Evolutionary conservation across 1,139 yeast genomes (phyloP), one percentile per base, ranked within the genome.

Genomic region (Oligophagozyma castellii): DNA sequence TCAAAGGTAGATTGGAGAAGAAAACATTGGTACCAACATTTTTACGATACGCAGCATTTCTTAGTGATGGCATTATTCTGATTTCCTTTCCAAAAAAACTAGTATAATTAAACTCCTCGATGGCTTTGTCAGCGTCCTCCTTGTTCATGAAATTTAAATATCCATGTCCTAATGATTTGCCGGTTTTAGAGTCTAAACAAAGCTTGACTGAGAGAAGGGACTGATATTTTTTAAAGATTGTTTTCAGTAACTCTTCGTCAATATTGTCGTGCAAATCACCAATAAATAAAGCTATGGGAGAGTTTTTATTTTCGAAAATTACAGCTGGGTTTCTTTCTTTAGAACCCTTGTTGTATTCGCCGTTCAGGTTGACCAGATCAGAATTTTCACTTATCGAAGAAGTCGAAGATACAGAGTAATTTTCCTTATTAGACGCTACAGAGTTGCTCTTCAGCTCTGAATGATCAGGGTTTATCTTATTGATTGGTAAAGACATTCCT

Each of bases 11-110:
- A 37, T 61, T 54, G 2, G 37, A 18, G 23, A 40, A 35, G 19
- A 35, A 29, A 0, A 48, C 44, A 24, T 51, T 51, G 2, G 51
- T 46, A 6, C 54, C 55, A 25, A 48, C 36, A 13, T 42, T 42
- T 19, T 47, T 48, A 22, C 54, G 42, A 29, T 34, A 42, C 15
- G 32, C 30, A 1, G 44, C 27, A 26, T 51, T 43, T 39, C 68
- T 59, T 32, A 66, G 36, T 0, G 70, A 65, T 2, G 66, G 67
- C 71, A 67, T 65, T 12, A 69, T 64, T 38, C 72, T 53, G 23
- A 70, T 57, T 32, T 67, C 72, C 19, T 56, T 53, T 4, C 55
- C 56, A 14, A 47, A 38, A 3, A 68, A 43, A 1, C 41, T 41
- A 3, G 61, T 56, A 38, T 65, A 68, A 37, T 65, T 67, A 22